Evolutionary conservation across 148 eudicot genomes (phyloP).

Genomic region (Linanthus parryae): DNA sequence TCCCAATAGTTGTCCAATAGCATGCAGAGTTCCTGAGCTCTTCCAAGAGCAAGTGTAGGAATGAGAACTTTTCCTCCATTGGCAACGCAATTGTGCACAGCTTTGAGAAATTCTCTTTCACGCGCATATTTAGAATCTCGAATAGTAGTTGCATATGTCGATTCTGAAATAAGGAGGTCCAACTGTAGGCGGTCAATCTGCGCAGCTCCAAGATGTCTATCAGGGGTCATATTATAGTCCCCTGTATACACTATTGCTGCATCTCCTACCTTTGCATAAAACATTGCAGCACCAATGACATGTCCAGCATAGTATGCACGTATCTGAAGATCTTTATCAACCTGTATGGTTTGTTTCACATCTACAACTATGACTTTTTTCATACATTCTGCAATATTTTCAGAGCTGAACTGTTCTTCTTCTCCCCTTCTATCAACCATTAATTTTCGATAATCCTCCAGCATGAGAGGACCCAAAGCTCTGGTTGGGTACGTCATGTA

Average conservation of each 20-base stretch:
- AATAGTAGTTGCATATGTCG: slow-evolving; percentile 86
- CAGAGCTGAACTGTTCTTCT: slow-evolving; percentile 70
- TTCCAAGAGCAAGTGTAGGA: slow-evolving; percentile 91
- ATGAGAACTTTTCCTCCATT: slow-evolving; percentile 94
- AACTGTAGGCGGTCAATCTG: slow-evolving; percentile 82
- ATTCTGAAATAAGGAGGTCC: slow-evolving; percentile 92
- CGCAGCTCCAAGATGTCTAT: slow-evolving; percentile 96
- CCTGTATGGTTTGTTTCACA: slow-evolving; percentile 79
- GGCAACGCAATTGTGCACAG: slow-evolving; percentile 84
- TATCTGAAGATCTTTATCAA: slow-evolving; percentile 87
- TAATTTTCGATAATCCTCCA: slow-evolving; percentile 85
- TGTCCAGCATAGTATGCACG: slow-evolving; percentile 98
- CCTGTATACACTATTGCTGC: slow-evolving; percentile 80
- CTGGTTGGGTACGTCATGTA: slow-evolving; percentile 98
- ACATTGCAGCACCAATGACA: slow-evolving; percentile 98
- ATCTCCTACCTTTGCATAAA: slow-evolving; percentile 89
- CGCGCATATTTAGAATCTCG: slow-evolving; percentile 87
- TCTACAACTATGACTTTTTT: slow-evolving; percentile 81
- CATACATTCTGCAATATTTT: slow-evolving; percentile 68
- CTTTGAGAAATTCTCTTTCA: slow-evolving; percentile 91
- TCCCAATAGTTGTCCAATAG: slow-evolving; percentile 92
- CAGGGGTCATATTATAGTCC: slow-evolving; percentile 96
- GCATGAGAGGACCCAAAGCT: slow-evolving; percentile 85
- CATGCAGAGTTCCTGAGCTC: slow-evolving; percentile 96
- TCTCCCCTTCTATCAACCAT: slow-evolving; percentile 91